Percentiles rank a stretch among this genome's conserved stretches.
Conservation (phyloP, 257 asterid genomes). For the Nemophila menziesii region DNA sequence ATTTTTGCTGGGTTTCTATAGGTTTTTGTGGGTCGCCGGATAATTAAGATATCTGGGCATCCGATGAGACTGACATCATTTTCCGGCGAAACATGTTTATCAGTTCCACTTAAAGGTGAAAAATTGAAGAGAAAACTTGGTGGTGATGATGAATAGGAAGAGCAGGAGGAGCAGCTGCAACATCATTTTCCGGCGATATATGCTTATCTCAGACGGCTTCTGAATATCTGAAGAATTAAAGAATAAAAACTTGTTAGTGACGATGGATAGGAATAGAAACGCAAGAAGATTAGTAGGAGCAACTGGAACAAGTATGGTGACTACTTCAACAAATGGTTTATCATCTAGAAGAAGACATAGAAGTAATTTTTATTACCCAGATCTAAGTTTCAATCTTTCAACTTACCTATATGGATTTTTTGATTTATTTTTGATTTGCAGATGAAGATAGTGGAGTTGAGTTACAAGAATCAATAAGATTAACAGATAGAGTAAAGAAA, state of each 20-base stretch:
- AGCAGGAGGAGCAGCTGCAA: no score
- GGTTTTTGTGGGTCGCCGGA: slow-evolving; percentile 14
- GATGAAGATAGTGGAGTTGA: slow-evolving; percentile 83
- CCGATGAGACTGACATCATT: slow-evolving; percentile 26
- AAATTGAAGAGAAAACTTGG: no score
- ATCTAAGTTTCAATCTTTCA: not conserved
- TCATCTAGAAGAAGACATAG: slow-evolving; percentile 66
- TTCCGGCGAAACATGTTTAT: slow-evolving; percentile 24
- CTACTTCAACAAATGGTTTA: slow-evolving; percentile 80
- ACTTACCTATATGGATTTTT: not conserved
- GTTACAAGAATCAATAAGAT: slow-evolving; percentile 66
- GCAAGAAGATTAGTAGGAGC: slow-evolving; percentile 53
- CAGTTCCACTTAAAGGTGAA: no score
- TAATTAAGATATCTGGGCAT: no score
- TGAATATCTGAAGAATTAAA: not conserved
- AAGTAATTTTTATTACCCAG: slow-evolving; percentile 21
- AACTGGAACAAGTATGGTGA: slow-evolving; percentile 28
- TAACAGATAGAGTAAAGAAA: slow-evolving; percentile 86
- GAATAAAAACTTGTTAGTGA: not conserved
- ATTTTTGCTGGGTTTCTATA: slow-evolving; percentile 12
- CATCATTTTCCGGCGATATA: slow-evolving; percentile 16
- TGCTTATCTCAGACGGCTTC: slow-evolving; percentile 8
- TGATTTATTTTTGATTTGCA: slow-evolving; percentile 25
- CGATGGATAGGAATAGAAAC: slow-evolving; percentile 93
- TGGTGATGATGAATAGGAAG: no score